Evolutionary conservation across 163 green algal genomes (phyloP).

Genomic region (Coccomyxa subellipsoidea): DNA sequence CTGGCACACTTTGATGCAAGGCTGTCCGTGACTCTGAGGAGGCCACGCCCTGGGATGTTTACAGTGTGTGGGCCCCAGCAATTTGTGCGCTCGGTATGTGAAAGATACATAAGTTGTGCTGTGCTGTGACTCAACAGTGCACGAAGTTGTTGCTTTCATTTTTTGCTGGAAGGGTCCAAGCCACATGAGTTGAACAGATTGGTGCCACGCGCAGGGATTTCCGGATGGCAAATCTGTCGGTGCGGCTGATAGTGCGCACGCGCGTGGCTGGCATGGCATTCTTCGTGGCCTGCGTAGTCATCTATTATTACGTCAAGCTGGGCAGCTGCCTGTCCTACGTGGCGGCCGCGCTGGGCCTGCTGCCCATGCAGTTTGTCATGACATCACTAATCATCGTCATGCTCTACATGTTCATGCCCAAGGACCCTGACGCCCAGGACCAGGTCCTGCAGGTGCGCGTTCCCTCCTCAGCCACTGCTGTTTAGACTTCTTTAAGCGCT

Average conservation of each 20-base stretch:
- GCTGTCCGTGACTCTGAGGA: no score
- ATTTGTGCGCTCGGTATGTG: no score
- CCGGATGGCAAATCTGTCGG: slow-evolving; percentile 1
- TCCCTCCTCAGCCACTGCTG: not conserved
- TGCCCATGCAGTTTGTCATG: slow-evolving; percentile 19
- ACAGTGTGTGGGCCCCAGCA: no score
- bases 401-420: slow-evolving; percentile 30
- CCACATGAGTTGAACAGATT: no score
- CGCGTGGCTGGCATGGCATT: not conserved
- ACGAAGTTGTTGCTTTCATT: no score
- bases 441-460: slow-evolving; percentile 17
- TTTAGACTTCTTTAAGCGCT: no score
- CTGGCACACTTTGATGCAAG: no score
- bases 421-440: slow-evolving; percentile 6
- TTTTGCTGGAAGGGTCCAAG: no score
- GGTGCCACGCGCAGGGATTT: slow-evolving; percentile 3
- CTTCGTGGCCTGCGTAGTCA: slow-evolving; percentile 16
- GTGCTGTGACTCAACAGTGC: no score
- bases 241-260: slow-evolving; percentile 11
- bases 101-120: no score
- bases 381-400: slow-evolving; percentile 13
- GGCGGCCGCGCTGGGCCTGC: slow-evolving; percentile 17
- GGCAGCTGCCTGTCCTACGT: slow-evolving; percentile 27
- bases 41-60: no score
- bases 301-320: slow-evolving; percentile 21